Conservation (phyloP, 2,329 filamentous ascomycete species). For the Salinomyces thailandicus region DNA sequence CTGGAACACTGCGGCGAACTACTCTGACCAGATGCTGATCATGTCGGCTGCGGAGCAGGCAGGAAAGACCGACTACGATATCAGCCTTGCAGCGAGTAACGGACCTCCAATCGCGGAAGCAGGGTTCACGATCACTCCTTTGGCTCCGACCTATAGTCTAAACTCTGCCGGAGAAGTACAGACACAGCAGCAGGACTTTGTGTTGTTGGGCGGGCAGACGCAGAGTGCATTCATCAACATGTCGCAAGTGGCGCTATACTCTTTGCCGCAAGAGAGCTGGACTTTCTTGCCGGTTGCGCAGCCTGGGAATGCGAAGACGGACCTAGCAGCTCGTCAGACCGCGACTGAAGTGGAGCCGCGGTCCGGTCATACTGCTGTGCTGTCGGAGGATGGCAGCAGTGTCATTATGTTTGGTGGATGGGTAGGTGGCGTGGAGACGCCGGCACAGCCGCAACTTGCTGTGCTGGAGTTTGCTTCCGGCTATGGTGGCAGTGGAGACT, state of each 20-base stretch:
- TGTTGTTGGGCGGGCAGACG: slow-evolving; percentile 80
- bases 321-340: slow-evolving; percentile 43
- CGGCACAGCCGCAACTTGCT: slow-evolving; percentile 72
- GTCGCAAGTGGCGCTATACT: slow-evolving; percentile 81
- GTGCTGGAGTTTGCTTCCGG: slow-evolving; percentile 64
- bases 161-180: slow-evolving; percentile 44
- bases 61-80: slow-evolving; percentile 34
- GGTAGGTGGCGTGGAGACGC: slow-evolving; percentile 68
- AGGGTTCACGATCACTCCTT: slow-evolving; percentile 70
- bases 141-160: slow-evolving; percentile 61
- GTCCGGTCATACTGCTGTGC: slow-evolving; percentile 77
- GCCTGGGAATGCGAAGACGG: slow-evolving; percentile 37
- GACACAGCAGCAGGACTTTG: slow-evolving; percentile 65
- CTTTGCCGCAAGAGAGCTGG: slow-evolving; percentile 77
- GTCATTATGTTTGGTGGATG: slow-evolving; percentile 80
- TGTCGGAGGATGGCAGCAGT: slow-evolving; percentile 67
- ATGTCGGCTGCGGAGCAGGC: slow-evolving; percentile 41
- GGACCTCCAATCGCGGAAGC: slow-evolving; percentile 70
- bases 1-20: slow-evolving; percentile 62
- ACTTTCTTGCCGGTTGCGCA: slow-evolving; percentile 61
- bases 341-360: slow-evolving; percentile 57
- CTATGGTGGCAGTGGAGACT: slow-evolving; percentile 52
- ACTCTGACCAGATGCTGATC: slow-evolving; percentile 69
- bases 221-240: slow-evolving; percentile 81
- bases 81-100: slow-evolving; percentile 40